Conservation (phyloP, 768 basidiomycete genomes). For the Suillus lakei region DNA sequence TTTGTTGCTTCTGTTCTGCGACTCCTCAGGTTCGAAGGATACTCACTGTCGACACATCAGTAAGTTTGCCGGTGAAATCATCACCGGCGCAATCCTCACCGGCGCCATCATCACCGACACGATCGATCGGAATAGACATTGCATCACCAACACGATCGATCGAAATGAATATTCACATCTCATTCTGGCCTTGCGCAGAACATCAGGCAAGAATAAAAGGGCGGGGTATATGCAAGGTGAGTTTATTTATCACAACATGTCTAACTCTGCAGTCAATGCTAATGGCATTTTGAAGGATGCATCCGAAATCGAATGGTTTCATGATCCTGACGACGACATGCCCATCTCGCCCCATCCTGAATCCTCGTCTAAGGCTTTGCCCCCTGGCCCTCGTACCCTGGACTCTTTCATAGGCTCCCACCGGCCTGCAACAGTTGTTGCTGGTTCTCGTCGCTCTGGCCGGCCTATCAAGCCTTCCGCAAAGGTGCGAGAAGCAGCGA, state of each 20-base stretch:
- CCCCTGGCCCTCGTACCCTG: conserved; percentile 1
- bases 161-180: not conserved
- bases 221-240: not conserved
- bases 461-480: not conserved
- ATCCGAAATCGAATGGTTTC: not conserved
- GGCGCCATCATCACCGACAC: not conserved
- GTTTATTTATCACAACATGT: not conserved
- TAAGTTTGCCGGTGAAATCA: conserved; percentile 1
- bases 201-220: not conserved
- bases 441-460: not conserved
- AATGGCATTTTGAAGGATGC: conserved; percentile 2
- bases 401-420: not conserved
- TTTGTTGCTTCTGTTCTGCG: conserved; percentile 1
- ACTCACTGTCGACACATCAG: not conserved
- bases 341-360: conserved; percentile 1
- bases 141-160: not conserved
- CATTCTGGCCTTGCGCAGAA: not conserved
- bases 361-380: not conserved
- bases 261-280: not conserved
- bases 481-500: not conserved
- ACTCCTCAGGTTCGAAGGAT: not conserved
- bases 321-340: not conserved
- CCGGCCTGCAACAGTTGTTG: not conserved
- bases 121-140: not conserved
- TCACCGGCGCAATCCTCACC: not conserved